phyloP scores from a whole-genome alignment of 192 early-diverging fungal species.

The Paraglomus occultum region DNA sequence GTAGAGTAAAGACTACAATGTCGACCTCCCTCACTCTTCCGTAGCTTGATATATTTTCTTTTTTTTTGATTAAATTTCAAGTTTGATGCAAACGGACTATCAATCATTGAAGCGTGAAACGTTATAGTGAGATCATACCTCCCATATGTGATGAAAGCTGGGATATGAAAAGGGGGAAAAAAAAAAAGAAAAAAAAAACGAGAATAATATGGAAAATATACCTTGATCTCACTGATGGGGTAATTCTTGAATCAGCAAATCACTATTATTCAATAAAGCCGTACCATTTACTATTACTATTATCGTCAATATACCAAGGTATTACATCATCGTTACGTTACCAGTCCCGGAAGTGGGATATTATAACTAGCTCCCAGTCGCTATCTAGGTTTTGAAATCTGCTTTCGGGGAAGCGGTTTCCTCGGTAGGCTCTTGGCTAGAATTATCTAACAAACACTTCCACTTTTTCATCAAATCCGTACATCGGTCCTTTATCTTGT shows the following conservation, averaged over 20 bases:
- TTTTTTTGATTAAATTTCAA: neutral
- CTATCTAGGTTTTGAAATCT: too few species aligned
- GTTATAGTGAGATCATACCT: neutral
- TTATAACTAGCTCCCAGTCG: too few species aligned
- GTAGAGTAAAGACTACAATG: too few species aligned
- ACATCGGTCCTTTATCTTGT: conserved; percentile 35
- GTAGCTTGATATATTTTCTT: too few species aligned
- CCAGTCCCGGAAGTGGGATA: too few species aligned
- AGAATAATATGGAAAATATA: neutral
- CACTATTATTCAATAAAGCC: neutral
- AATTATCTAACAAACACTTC: conserved; percentile 39
- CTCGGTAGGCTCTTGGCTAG: conserved; percentile 6
- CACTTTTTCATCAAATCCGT: conserved; percentile 39
- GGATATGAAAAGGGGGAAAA: too few species aligned
- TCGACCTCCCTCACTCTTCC: too few species aligned
- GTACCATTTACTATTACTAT: too few species aligned
- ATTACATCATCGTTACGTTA: too few species aligned
- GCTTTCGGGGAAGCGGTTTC: conserved; percentile 5
- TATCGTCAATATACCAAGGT: too few species aligned
- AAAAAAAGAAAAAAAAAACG: neutral
- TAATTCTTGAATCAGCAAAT: neutral
- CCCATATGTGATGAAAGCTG: conserved; percentile 16
- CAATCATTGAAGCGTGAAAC: neutral
- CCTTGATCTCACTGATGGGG: neutral
- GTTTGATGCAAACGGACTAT: neutral